A percentile compares a stretch with the other conserved stretches of the same genome.
Conservation (phyloP, 305 asterid genomes). For the Stenogyne calaminthoides region DNA sequence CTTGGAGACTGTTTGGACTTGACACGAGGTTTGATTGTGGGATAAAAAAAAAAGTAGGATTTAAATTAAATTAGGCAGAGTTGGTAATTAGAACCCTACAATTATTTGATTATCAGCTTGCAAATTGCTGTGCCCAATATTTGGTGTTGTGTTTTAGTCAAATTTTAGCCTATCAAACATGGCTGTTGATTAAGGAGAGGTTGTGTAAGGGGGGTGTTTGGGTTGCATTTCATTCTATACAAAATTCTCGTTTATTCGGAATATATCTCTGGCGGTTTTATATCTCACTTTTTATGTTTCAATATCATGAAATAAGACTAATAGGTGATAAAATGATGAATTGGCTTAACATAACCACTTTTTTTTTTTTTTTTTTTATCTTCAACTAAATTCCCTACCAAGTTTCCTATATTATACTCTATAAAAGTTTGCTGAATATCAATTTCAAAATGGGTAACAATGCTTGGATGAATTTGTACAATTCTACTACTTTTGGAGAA, state of each 20-base stretch:
- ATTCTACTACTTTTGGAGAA: too few species aligned
- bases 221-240: background rate
- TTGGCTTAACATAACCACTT: background rate
- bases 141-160: slow-evolving; percentile 4
- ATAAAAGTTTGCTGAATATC: too few species aligned
- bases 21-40: background rate
- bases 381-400: too few species aligned
- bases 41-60: slow-evolving; percentile 8
- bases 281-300: background rate
- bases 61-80: slow-evolving; percentile 28
- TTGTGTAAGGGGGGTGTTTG: background rate
- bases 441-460: too few species aligned
- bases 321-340: background rate
- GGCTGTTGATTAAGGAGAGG: background rate
- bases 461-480: too few species aligned
- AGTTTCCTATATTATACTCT: too few species aligned
- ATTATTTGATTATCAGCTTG: background rate
- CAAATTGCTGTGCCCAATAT: background rate
- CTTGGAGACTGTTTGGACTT: slow-evolving; percentile 23
- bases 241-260: background rate
- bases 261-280: background rate
- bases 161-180: background rate
- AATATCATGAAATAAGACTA: background rate
- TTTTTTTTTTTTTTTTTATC: too few species aligned
- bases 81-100: background rate